Percentiles rank a stretch among this genome's conserved stretches.
These are phyloP conservation scores for Lentinula sp. DNA, from an alignment of 768 basidiomycete genomes.

Conservation along the genomic window DNA sequence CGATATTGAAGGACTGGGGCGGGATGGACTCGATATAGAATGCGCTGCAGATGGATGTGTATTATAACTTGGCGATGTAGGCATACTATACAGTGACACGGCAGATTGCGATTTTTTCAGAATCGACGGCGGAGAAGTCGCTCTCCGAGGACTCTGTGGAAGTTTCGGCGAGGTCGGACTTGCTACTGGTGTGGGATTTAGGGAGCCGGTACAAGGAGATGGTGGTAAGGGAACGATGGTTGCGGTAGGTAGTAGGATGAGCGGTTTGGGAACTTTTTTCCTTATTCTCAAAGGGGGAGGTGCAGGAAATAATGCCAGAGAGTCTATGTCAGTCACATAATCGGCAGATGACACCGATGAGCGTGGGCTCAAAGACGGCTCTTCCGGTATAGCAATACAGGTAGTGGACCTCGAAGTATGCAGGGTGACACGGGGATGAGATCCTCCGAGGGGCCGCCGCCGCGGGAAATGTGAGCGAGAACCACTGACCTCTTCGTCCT, in stretches of 20 bases:
- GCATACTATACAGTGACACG: neutral
- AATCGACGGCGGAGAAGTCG: slow-evolving; percentile 12
- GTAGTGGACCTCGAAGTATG: neutral
- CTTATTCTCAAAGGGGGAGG: slow-evolving; percentile 12
- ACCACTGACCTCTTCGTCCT: slow-evolving; percentile 11
- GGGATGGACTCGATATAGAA: neutral
- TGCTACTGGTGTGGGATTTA: slow-evolving; percentile 35
- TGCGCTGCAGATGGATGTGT: neutral
- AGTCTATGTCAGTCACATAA: neutral
- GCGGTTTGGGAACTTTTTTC: slow-evolving; percentile 23
- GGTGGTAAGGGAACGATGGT: slow-evolving; percentile 24
- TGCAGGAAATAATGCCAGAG: slow-evolving; percentile 9
- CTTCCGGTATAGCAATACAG: slow-evolving; percentile 1
- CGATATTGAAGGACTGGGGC: neutral
- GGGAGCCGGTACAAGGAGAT: slow-evolving; percentile 21
- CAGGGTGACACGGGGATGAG: neutral
- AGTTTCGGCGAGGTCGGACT: slow-evolving; percentile 33
- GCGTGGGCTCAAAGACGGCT: neutral
- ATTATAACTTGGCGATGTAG: neutral
- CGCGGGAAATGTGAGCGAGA: neutral
- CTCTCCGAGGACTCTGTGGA: slow-evolving; percentile 10
- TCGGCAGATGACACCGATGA: neutral
- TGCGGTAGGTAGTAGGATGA: slow-evolving; percentile 26
- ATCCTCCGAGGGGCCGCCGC: neutral
- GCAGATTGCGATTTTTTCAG: slow-evolving; percentile 14